Evolutionary conservation across 768 basidiomycete species (phyloP), one percentile per base, ranked within the genome.

Genomic region (Plicaturopsis crispa): DNA sequence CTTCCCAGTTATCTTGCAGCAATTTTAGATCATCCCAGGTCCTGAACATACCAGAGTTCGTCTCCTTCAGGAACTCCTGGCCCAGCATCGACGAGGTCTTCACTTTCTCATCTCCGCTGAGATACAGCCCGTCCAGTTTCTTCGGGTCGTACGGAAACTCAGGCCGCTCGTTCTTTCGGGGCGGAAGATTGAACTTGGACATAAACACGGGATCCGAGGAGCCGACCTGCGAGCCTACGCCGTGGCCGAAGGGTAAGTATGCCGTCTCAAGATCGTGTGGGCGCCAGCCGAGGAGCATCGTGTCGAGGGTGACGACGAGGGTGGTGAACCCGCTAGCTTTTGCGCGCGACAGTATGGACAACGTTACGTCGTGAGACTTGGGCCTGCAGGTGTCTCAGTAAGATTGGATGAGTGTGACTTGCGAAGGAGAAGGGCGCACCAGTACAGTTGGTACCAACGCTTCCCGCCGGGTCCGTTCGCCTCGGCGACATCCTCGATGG

Each of bases 401-500:
- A 11, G 39, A 35, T 5, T 16, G 38, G 16, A 36, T 23, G 28
- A 21, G 3, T 11, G 20, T 16, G n/a, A 21, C 6, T n/a, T 28
- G 10, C 10, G 26, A 28, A 24, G 19, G 21, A 19, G 14, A 38
- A 16, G 36, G 6, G 48, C 61, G 42, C 36, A 80, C 83, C 85
- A 85, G 54, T 90, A 89, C 1, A 89, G 69, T 53, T 90, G 87
- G 54, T 73, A 89, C 84, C 85, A 89, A 23, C 86, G 66, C 22
- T 72, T 66, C 0, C 80, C 75, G 36, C 72, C 61, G 2, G 49
- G 47, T 5, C 78, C 83, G 46, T 80, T 87, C 19, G 75, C 88
- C 30, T 67, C 52, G 3, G 78, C 89, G n/a, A 90, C 79, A 31
- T 76, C 75, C 53, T 90, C 87, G 42, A 91, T 81, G 7, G 78